Conservation (phyloP, 176 grass and related monocot genomes). For the Aegilops tauschii region DNA sequence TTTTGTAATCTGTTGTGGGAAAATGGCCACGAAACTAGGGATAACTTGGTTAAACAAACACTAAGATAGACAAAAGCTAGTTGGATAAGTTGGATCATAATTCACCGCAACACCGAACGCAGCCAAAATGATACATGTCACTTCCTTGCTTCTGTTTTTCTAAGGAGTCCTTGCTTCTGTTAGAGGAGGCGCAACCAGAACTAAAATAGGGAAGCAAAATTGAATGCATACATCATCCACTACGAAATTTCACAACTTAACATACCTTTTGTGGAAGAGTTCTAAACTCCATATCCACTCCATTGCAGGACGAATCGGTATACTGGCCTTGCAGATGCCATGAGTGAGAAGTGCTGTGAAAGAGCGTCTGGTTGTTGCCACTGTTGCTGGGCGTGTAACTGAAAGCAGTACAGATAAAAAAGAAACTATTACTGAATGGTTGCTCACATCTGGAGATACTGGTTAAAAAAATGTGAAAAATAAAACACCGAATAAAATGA, state of each 20-base stretch:
- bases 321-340: conserved; percentile 31
- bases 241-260: not conserved
- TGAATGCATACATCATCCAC: not conserved
- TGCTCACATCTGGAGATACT: not conserved
- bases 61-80: no score
- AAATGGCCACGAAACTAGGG: not conserved
- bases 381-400: conserved; percentile 29
- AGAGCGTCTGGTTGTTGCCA: conserved; percentile 10
- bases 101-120: no score
- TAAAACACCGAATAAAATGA: not conserved
- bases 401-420: not conserved
- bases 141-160: not conserved
- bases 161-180: not conserved
- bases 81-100: no score
- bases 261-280: conserved; percentile 69
- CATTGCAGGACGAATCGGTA: conserved; percentile 41
- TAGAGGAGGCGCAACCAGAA: not conserved
- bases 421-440: not conserved
- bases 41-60: no score
- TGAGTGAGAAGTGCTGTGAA: conserved; percentile 24
- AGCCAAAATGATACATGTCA: not conserved
- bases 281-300: conserved; percentile 47
- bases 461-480: not conserved
- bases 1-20: not conserved
- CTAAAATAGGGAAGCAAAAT: not conserved